Evolutionary conservation across 768 basidiomycete genomes (phyloP).

Genomic region (Mycena haematopus): DNA sequence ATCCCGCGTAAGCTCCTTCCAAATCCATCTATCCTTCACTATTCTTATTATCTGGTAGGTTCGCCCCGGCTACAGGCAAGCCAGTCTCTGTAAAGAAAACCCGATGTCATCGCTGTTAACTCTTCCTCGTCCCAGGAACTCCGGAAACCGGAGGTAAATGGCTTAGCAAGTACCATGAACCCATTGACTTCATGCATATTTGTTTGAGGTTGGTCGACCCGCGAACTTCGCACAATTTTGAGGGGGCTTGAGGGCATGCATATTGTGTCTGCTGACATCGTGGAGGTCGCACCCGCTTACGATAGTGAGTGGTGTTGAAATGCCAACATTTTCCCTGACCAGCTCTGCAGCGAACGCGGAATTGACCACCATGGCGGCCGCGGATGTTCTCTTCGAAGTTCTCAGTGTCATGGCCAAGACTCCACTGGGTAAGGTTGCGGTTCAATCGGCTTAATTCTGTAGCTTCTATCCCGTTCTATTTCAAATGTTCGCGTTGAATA

Average conservation of each 20-base stretch:
- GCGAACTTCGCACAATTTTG: conserved; percentile 79
- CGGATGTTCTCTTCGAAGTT: conserved; percentile 75
- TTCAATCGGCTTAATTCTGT: conserved; percentile 13
- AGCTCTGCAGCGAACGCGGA: conserved; percentile 39
- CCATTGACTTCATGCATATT: neutral
- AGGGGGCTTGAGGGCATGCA: conserved; percentile 76
- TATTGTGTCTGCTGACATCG: conserved; percentile 83
- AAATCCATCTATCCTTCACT: neutral
- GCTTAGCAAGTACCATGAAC: neutral
- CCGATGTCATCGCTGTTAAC: neutral
- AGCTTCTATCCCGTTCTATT: neutral
- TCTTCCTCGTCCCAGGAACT: neutral
- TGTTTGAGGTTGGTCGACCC: conserved; percentile 77
- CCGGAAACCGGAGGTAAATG: neutral
- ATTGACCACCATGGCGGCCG: conserved; percentile 39
- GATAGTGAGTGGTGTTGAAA: conserved; percentile 41
- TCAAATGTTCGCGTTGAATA: neutral
- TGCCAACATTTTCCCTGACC: neutral
- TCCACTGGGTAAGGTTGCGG: conserved; percentile 64
- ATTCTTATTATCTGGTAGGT: conserved; percentile 33
- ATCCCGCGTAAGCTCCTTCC: conserved; percentile 53
- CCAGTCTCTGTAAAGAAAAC: neutral
- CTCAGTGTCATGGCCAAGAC: conserved; percentile 83
- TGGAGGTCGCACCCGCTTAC: conserved; percentile 86
- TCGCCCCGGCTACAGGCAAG: conserved; percentile 80